phyloP scores from a whole-genome alignment of 1,139 yeast species.

The Dujonia santamariae region DNA sequence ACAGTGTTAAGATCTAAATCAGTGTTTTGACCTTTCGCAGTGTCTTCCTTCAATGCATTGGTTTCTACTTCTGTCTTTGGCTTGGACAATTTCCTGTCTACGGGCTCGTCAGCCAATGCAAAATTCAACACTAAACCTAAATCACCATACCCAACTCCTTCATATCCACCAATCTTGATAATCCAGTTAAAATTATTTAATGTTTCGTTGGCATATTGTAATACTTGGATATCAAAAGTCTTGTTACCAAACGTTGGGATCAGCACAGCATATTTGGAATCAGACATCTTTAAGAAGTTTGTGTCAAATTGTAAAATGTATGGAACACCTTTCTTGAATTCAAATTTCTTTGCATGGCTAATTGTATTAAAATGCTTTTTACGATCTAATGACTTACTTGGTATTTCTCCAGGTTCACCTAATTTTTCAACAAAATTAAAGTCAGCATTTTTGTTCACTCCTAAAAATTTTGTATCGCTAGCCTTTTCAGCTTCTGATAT shows the following conservation, averaged over 20 bases:
- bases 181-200: slow-evolving; percentile 46
- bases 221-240: slow-evolving; percentile 41
- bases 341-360: slow-evolving; percentile 29
- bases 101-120: slow-evolving; percentile 31
- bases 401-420: slow-evolving; percentile 17
- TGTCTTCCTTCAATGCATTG: no score
- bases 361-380: slow-evolving; percentile 31
- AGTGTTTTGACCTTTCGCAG: no score
- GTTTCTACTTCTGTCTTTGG: not conserved
- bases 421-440: slow-evolving; percentile 6
- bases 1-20: no score
- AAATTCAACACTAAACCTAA: slow-evolving; percentile 41
- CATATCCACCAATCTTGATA: slow-evolving; percentile 36
- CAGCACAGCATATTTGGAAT: slow-evolving; percentile 39
- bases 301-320: slow-evolving; percentile 41
- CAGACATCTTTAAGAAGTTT: slow-evolving; percentile 36
- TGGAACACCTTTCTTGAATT: slow-evolving; percentile 21
- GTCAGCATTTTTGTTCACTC: slow-evolving; percentile 1
- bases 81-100: not conserved
- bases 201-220: slow-evolving; percentile 38
- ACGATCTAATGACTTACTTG: slow-evolving; percentile 27
- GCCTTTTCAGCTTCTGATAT: slow-evolving; percentile 14
- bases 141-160: slow-evolving; percentile 34
- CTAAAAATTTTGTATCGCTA: slow-evolving; percentile 1
- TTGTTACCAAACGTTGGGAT: slow-evolving; percentile 38